Percentiles rank a stretch among this genome's conserved stretches.
Conservation (phyloP, 352 stramenopile species). For the Pythium dissotocum region DNA sequence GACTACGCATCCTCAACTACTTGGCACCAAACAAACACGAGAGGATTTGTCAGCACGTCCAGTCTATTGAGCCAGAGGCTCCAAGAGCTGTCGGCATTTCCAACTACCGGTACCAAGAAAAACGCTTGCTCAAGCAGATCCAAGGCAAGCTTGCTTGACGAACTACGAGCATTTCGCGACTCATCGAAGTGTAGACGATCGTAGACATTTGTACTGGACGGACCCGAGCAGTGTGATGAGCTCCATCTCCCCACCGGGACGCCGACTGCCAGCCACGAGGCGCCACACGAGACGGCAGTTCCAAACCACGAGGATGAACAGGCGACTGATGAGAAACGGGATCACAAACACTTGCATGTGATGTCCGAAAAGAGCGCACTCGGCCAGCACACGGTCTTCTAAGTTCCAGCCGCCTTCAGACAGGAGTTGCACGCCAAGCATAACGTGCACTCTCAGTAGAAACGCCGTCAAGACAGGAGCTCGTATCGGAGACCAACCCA, state of each 20-base stretch:
- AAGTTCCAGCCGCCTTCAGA: neutral
- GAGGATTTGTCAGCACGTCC: no score
- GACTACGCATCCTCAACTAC: no score
- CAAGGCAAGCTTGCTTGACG: no score
- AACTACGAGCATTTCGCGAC: no score
- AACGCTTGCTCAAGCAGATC: no score
- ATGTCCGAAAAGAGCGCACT: neutral
- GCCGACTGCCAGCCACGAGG: neutral
- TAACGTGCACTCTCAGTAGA: neutral
- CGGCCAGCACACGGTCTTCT: neutral
- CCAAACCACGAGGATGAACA: constrained; percentile 12
- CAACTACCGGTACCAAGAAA: no score
- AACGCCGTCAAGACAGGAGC: neutral
- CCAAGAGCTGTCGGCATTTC: no score
- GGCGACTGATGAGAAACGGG: constrained; percentile 12
- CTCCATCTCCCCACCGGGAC: constrained; percentile 1
- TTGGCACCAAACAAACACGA: no score
- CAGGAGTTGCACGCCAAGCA: constrained; percentile 1
- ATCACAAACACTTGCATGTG: neutral
- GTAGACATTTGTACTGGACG: constrained; percentile 9
- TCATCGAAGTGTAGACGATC: no score
- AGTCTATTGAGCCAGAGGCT: no score
- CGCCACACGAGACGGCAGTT: constrained; percentile 12
- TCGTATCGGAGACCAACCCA: neutral
- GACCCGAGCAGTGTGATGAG: constrained; percentile 7